Conservation (phyloP, 1,284 basidiomycete genomes). For the Tilletiaria anomala region DNA sequence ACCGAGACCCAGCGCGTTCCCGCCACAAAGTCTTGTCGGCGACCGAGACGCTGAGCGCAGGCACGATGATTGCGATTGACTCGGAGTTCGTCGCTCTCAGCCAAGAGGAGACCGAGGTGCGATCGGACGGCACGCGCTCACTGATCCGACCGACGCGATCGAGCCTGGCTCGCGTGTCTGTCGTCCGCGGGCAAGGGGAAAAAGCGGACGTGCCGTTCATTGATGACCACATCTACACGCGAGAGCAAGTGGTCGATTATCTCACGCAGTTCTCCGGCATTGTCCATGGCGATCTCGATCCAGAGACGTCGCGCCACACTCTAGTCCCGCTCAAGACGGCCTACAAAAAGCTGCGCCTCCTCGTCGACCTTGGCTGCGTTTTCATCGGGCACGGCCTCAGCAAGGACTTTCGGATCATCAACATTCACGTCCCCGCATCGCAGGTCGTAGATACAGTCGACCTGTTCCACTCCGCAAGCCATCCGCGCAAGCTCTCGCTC, state of each 20-base stretch:
- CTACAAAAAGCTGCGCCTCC: slow-evolving; percentile 88
- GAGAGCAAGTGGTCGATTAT: slow-evolving; percentile 86
- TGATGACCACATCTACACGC: slow-evolving; percentile 93
- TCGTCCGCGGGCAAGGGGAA: slow-evolving; percentile 67
- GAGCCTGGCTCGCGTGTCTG: slow-evolving; percentile 85
- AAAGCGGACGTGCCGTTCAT: slow-evolving; percentile 79
- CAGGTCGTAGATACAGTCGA: slow-evolving; percentile 96
- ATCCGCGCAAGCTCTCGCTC: slow-evolving; percentile 76
- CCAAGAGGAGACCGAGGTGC: slow-evolving; percentile 87
- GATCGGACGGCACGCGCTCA: slow-evolving; percentile 85
- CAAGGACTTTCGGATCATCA: slow-evolving; percentile 98
- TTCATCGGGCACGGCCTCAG: slow-evolving; percentile 97
- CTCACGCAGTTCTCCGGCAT: slow-evolving; percentile 94
- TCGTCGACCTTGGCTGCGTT: slow-evolving; percentile 87
- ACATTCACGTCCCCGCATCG: slow-evolving; percentile 84
- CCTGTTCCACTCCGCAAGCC: slow-evolving; percentile 66
- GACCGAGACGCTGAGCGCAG: slow-evolving; percentile 70
- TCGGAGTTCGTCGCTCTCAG: slow-evolving; percentile 96
- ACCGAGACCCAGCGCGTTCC: slow-evolving; percentile 58
- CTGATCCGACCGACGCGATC: slow-evolving; percentile 78
- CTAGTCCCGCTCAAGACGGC: slow-evolving; percentile 87
- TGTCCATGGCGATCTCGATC: slow-evolving; percentile 80
- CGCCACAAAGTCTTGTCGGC: slow-evolving; percentile 59
- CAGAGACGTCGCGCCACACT: slow-evolving; percentile 64
- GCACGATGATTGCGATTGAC: slow-evolving; percentile 83